Conservation (phyloP, 139 green algal species). For the Trebouxia sp. region DNA sequence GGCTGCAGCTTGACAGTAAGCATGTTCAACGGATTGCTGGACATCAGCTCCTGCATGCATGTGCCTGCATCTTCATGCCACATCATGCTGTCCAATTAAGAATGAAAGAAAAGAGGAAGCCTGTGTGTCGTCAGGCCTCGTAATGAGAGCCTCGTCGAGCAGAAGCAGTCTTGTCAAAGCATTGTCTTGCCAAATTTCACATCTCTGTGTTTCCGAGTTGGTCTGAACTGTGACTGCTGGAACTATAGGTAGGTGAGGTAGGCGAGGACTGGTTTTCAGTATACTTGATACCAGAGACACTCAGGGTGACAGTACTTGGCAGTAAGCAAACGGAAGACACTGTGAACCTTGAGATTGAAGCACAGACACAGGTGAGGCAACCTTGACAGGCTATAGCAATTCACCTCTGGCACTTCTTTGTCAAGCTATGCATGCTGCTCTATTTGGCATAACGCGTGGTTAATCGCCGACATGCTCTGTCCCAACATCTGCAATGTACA, state of each 20-base stretch:
- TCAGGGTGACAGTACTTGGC: constrained; percentile 80
- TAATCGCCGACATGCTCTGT: too few species aligned
- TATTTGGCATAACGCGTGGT: too few species aligned
- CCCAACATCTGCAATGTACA: neutral
- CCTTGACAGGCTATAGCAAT: neutral
- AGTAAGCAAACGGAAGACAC: constrained; percentile 63
- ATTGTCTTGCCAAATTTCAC: too few species aligned
- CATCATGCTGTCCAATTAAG: too few species aligned
- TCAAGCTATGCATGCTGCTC: neutral
- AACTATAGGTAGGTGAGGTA: constrained; percentile 54
- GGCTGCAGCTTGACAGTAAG: constrained; percentile 87
- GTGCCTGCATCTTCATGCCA: neutral
- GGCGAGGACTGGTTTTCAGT: constrained; percentile 72
- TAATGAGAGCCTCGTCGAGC: too few species aligned
- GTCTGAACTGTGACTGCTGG: neutral
- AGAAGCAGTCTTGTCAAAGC: too few species aligned
- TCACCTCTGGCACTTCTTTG: neutral
- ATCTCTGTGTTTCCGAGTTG: too few species aligned
- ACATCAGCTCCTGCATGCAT: neutral
- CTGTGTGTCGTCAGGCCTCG: too few species aligned
- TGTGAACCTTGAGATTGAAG: constrained; percentile 93
- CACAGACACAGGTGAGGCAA: constrained; percentile 74
- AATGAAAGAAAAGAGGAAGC: too few species aligned
- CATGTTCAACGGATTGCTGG: neutral
- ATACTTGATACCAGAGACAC: constrained; percentile 96